phyloP scores from a whole-genome alignment of 192 early-diverging fungal genomes.

The Coemansia guatemalensis region DNA sequence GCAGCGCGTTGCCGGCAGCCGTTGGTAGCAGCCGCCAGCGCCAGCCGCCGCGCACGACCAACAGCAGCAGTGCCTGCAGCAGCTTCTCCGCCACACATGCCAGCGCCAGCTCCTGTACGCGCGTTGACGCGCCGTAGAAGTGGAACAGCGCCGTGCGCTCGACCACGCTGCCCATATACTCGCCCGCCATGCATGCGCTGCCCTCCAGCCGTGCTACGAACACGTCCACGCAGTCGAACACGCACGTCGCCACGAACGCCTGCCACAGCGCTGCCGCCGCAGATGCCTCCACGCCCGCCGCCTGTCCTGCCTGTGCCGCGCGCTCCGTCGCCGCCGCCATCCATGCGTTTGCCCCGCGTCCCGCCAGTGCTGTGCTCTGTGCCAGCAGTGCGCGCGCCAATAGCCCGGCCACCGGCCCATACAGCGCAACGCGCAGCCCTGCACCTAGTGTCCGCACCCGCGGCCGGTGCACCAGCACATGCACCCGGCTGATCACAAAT shows the following conservation, averaged over 20 bases:
- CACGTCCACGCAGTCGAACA: conserved; percentile 51
- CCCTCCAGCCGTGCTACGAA: conserved; percentile 53
- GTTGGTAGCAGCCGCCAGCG: conserved; percentile 51
- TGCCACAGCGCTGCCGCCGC: conserved; percentile 33
- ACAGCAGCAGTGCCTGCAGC: conserved; percentile 28
- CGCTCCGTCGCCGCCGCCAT: conserved; percentile 21
- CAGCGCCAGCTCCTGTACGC: conserved; percentile 49
- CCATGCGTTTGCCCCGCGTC: conserved; percentile 15
- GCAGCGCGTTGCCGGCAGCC: conserved; percentile 20
- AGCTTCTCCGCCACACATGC: conserved; percentile 34
- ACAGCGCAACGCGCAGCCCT: conserved; percentile 30
- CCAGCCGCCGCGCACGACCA: conserved; percentile 39
- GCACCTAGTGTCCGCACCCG: conserved; percentile 35
- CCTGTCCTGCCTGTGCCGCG: conserved; percentile 11
- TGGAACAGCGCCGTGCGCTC: conserved; percentile 52
- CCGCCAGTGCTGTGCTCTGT: neutral
- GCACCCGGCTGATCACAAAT: conserved; percentile 48
- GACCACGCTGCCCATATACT: conserved; percentile 45
- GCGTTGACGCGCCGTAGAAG: conserved; percentile 45
- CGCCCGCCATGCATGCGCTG: conserved; percentile 51
- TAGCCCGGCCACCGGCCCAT: conserved; percentile 27
- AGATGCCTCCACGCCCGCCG: conserved; percentile 8
- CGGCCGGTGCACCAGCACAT: conserved; percentile 47
- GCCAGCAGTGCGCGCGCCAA: conserved; percentile 21
- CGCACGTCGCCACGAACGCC: conserved; percentile 28